Conservation (phyloP, 164 flowering plant species). For the Litsea cubeba region DNA sequence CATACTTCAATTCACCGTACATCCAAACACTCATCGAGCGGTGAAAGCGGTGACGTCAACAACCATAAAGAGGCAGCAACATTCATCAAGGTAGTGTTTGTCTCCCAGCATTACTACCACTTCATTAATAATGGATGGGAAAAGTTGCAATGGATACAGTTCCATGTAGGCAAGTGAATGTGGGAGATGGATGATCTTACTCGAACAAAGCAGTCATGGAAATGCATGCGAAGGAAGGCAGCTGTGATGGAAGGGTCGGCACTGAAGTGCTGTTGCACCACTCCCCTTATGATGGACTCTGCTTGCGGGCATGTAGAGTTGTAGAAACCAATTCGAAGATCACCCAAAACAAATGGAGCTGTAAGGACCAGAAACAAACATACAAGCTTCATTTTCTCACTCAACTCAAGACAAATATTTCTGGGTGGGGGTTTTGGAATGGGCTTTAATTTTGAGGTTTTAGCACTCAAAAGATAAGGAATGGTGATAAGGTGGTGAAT, state of each 20-base stretch:
- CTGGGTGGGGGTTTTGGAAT: neutral
- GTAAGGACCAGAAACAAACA: neutral
- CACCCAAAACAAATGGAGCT: neutral
- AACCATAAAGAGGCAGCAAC: too few relatives aligned
- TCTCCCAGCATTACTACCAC: too few relatives aligned
- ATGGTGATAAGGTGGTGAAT: neutral
- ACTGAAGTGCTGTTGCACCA: neutral
- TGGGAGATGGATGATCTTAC: slow-evolving; percentile 1
- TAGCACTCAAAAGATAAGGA: neutral
- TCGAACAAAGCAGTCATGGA: slow-evolving; percentile 17
- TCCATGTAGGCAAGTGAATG: neutral
- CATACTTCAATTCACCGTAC: too few relatives aligned
- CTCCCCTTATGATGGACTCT: neutral
- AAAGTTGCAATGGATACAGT: too few relatives aligned
- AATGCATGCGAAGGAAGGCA: slow-evolving; percentile 14
- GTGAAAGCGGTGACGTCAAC: too few relatives aligned
- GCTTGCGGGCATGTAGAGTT: slow-evolving; percentile 7
- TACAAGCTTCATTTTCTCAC: neutral
- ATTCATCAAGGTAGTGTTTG: too few relatives aligned
- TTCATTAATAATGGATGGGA: too few relatives aligned
- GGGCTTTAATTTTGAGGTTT: neutral
- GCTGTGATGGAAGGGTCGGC: slow-evolving; percentile 7
- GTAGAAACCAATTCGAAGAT: slow-evolving; percentile 9
- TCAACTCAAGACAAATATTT: neutral
- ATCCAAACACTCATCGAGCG: too few relatives aligned